Evolutionary conservation across 108 stramenopile species (phyloP), one percentile per base, ranked within the genome.

Genomic region (Skeletonema potamos): DNA sequence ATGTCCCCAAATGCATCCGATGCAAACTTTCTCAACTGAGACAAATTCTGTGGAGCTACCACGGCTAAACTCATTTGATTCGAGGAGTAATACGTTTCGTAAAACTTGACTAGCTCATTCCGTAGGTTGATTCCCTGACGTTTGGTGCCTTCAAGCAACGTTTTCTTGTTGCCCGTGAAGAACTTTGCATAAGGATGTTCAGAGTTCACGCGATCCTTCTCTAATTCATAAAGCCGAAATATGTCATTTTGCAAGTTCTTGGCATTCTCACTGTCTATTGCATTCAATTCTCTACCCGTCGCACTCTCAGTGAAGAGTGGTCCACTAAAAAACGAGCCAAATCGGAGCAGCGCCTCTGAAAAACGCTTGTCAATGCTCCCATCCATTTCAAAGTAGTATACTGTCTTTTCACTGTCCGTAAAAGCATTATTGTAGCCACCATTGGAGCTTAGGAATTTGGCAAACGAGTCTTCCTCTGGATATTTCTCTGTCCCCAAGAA

Each of bases 41-140:
- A 68, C 2, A 92, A 10, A 9, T 79, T 75, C 66, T 91, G 90
- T n/a, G 92, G 92, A 28, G 83, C 97, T 12, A 96, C 91, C 7
- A 99, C 75, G 9, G 90, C 96, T 32, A 98, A 73, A 18, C 86
- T 82, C 96, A 98, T 97, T 77, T 95, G 90, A 80, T 97, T 95
- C 33, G 97, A 87, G 48, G 92, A 91, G 82, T 99, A 99, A 72
- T 96, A 85, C 12, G 55, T 72, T 18, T 84, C 54, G 79, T 97
- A 96, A 71, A 98, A 99, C 18, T 91, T 73, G 36, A 99, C 85
- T 9, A 99, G 82, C 56, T 86, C 75, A n/a, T 90, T 62, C n/a
- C 96, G 88, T 27, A 97, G 56, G 76, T 90, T 68, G 41, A 93
- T 81, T 6, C 89, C 89, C 56, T 82, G 67, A n/a, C 71, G 79